These are phyloP conservation scores for Tuber umbilicatum DNA, from an alignment of 495 filamentous ascomycete genomes.

Conservation along the genomic window DNA sequence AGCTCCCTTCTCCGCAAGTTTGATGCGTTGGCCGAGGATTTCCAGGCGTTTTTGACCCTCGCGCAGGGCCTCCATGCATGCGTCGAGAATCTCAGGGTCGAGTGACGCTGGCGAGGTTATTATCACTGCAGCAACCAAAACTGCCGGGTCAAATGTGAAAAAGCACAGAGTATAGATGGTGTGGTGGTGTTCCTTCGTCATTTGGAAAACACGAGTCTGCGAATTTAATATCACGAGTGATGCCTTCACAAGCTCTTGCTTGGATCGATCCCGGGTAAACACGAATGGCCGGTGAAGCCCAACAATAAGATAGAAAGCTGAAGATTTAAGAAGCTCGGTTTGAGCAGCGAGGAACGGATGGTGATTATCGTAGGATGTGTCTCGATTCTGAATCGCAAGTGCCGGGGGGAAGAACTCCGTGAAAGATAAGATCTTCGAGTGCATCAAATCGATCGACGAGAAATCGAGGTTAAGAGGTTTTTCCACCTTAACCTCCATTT, in stretches of 20 bases:
- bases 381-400: conserved; percentile 51
- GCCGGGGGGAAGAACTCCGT: conserved; percentile 49
- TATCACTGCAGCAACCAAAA: conserved; percentile 53
- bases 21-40: conserved; percentile 35
- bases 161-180: conserved; percentile 46
- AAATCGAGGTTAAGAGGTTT: conserved; percentile 45
- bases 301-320: conserved; percentile 52
- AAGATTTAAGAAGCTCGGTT: conserved; percentile 47
- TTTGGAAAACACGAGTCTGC: conserved; percentile 50
- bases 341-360: conserved; percentile 52
- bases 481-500: conserved; percentile 33
- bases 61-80: conserved; percentile 29
- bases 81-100: conserved; percentile 25
- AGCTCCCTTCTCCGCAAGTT: conserved; percentile 39
- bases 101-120: conserved; percentile 35
- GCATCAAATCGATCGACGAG: conserved; percentile 50
- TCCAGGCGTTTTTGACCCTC: conserved; percentile 31
- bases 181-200: conserved; percentile 50
- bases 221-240: conserved; percentile 52
- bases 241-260: conserved; percentile 52
- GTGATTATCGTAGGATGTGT: conserved; percentile 50
- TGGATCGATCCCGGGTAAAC: conserved; percentile 51
- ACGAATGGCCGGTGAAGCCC: conserved; percentile 59
- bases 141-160: conserved; percentile 56
- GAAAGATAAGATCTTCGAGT: conserved; percentile 48